These are phyloP conservation scores for Candida gorgasii DNA, from an alignment of 805 yeast genomes.

Conservation along the genomic window DNA sequence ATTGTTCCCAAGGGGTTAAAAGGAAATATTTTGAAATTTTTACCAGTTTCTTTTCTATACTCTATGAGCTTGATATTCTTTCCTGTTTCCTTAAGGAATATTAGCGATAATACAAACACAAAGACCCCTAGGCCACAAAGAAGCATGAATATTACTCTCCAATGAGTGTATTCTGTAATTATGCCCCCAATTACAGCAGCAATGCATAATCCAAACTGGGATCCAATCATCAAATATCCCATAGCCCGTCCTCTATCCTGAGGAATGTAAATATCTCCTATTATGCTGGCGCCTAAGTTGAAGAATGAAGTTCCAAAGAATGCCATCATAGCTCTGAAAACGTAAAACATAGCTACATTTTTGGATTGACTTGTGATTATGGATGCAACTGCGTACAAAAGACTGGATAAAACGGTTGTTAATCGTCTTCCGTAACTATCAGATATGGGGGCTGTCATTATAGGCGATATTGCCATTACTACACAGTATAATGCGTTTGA, in stretches of 20 bases:
- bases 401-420: constrained; percentile 39
- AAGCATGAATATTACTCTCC: constrained; percentile 55
- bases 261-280: constrained; percentile 51
- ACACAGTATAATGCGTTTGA: constrained; percentile 50
- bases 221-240: constrained; percentile 48
- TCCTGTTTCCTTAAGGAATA: constrained; percentile 48
- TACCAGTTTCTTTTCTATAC: constrained; percentile 9
- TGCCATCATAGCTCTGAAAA: constrained; percentile 49
- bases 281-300: constrained; percentile 48
- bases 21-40: constrained; percentile 30
- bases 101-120: constrained; percentile 30
- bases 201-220: constrained; percentile 52
- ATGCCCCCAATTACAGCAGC: constrained; percentile 55
- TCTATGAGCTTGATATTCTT: constrained; percentile 21
- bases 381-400: constrained; percentile 21
- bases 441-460: constrained; percentile 46
- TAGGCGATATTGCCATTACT: constrained; percentile 53
- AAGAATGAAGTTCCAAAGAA: constrained; percentile 56
- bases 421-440: constrained; percentile 50
- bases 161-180: constrained; percentile 47
- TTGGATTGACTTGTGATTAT: constrained; percentile 43
- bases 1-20: constrained; percentile 48
- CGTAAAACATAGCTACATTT: constrained; percentile 52
- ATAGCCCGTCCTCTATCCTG: constrained; percentile 50
- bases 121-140: constrained; percentile 43